phyloP scores from a whole-genome alignment of 768 basidiomycete genomes.

The Pholiota microspora region DNA sequence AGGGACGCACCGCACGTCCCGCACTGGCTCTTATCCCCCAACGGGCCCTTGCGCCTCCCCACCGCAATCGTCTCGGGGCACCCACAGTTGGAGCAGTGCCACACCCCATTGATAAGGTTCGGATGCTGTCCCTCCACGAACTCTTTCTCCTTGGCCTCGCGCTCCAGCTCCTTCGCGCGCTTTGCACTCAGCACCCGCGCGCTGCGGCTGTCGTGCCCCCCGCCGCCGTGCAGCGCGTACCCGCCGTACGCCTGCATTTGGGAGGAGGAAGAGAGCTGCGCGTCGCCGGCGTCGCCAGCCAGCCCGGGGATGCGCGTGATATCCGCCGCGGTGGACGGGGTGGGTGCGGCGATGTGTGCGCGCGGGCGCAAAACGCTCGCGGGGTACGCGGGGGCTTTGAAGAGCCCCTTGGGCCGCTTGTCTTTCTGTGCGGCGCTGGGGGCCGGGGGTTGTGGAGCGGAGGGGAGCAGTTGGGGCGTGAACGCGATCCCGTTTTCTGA shows the following conservation, averaged over 20 bases:
- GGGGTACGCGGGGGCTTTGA: conserved; percentile 68
- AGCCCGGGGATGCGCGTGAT: conserved; percentile 45
- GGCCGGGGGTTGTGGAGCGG: conserved; percentile 36
- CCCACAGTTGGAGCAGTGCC: conserved; percentile 96
- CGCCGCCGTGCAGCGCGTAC: too few species aligned
- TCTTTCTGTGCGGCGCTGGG: conserved; percentile 40
- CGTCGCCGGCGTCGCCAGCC: conserved; percentile 63
- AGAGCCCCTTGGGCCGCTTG: conserved; percentile 68
- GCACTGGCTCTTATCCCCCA: conserved; percentile 89
- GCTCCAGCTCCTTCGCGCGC: conserved; percentile 69
- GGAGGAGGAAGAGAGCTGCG: conserved; percentile 35
- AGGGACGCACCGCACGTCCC: conserved; percentile 86
- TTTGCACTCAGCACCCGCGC: conserved; percentile 53
- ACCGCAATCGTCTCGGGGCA: conserved; percentile 85
- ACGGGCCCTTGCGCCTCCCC: conserved; percentile 84
- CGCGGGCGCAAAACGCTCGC: conserved; percentile 54
- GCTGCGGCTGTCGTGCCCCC: conserved; percentile 48
- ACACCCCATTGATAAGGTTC: conserved; percentile 79
- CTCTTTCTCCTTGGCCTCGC: conserved; percentile 82
- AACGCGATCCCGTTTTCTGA: conserved; percentile 80
- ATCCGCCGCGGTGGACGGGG: conserved; percentile 67
- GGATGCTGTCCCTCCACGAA: conserved; percentile 81
- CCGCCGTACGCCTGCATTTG: too few species aligned
- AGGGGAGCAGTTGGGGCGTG: conserved; percentile 41
- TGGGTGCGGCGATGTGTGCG: conserved; percentile 58